Percentiles rank a stretch among this genome's conserved stretches.
phyloP scores from a whole-genome alignment of 1,139 yeast species.

The Geotrichum cucujoidarum region DNA sequence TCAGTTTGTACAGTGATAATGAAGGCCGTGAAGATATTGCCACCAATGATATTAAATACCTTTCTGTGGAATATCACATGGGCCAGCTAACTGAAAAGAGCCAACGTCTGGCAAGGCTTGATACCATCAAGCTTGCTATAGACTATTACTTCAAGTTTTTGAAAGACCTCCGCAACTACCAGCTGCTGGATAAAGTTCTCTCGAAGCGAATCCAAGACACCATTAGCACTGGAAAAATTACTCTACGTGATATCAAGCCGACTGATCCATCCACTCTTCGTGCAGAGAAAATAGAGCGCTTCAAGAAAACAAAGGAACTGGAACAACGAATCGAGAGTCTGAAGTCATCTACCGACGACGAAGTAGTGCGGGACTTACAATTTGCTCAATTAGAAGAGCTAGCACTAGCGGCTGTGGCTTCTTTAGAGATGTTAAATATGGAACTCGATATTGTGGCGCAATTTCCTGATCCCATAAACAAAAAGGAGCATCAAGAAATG shows the following conservation, averaged over 20 bases:
- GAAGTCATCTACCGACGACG: constrained; percentile 35
- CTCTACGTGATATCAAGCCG: constrained; percentile 30
- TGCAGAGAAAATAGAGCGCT: constrained; percentile 67
- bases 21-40: constrained; percentile 54
- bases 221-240: constrained; percentile 15
- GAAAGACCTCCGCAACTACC: constrained; percentile 14
- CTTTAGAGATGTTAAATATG: constrained; percentile 51
- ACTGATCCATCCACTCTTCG: constrained; percentile 53
- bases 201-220: constrained; percentile 21
- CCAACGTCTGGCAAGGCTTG: constrained; percentile 17
- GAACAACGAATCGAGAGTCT: constrained; percentile 28
- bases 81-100: constrained; percentile 37
- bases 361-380: constrained; percentile 51
- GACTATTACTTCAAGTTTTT: constrained; percentile 19
- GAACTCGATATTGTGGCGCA: constrained; percentile 50
- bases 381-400: constrained; percentile 51
- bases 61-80: constrained; percentile 47
- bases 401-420: constrained; percentile 50
- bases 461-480: constrained; percentile 17
- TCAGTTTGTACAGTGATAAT: constrained; percentile 54
- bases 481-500: constrained; percentile 13
- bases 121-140: constrained; percentile 20
- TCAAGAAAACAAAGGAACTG: constrained; percentile 55
- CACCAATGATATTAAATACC: constrained; percentile 50
- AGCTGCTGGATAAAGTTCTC: constrained; percentile 10